Evolutionary conservation across 2,329 filamentous ascomycete species (phyloP), one percentile per base, ranked within the genome.

Genomic region (Coccinonectria pachysandricola): DNA sequence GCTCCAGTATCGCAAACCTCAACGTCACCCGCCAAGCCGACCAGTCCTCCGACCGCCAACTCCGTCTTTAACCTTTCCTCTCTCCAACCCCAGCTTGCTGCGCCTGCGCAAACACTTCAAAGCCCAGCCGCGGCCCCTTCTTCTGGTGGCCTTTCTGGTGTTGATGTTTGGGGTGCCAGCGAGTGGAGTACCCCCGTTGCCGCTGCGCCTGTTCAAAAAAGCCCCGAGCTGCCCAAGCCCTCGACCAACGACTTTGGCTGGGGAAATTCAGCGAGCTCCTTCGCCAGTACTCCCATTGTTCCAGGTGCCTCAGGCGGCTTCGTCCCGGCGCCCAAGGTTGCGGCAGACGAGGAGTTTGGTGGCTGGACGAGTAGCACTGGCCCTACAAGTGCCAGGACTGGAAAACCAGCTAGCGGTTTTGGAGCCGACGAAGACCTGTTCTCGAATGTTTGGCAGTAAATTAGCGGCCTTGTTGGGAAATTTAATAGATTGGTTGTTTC

Each of bases 281-380:
- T 77, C 39, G 65, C 71, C 20, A 69, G 49, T 43, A 66, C 71
- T 35, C 68, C 71, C 25, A 73, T 78, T 49, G 64, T 79, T 12
- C 69, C 71, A 3, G 69, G 72, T 2, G 60, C 70, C 1, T 68
- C 68, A 40, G 78, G 79, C 13, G 79, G 79, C 5, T 79, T 83
- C 54, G 70, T 64, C 27, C 49, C 62, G 28, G 59, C 64, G 20
- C 75, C 83, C 13, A 78, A 79, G 45, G 81, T 94, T 3, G 69
- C 81, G 18, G 80, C 83, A 0, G 88, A 96, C 45, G 88, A 96
- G 54, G 88, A 96, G 49, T 96, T 95, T 60, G 88, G 88, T 12
- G 87, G 88, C 8, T 96, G 88, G 88, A 76, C 83, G 24, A 92
- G 84, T 66, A 60, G 78, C 70, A 46, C 69, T 41, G 43, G 64